Evolutionary conservation across 805 yeast genomes (phyloP), one percentile per base, ranked within the genome.

Genomic region (Brettanomyces nanus): DNA sequence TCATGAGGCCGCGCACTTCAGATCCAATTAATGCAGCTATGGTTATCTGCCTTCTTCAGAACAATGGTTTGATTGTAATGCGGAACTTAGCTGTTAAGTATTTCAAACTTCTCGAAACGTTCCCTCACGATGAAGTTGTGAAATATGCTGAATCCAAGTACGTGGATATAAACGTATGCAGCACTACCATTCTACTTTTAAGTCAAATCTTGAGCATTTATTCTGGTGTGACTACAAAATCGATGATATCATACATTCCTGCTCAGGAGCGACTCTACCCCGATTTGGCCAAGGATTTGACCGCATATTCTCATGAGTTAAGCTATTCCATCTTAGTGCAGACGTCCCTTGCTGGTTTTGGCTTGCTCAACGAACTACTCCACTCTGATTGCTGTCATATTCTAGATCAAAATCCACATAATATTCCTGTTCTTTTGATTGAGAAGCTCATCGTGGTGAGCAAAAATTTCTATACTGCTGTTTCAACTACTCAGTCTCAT

Each of bases 21-120:
- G 61, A 47, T 38, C 52, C 42, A 31, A 45, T 66, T 4, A 65
- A 63, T 26, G 63, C 73, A 0, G 49, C 72, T 0, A 54, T 73
- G 43, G 55, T 62, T 2, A 62, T 77, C 19, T 52, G 69, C n/a
- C 66, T 78, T 32, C 59, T 77, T 39, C 79, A 77, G 47, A 51
- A 60, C 30, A 73, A 70, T 6, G 77, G 78, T 4, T 68, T 68
- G 39, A 48, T 56, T 3, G 47, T 45, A 4, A 49, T 68, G 32
- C 57, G 56, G 29, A 54, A 59, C 4, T 33, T 53, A 7, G 51
- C 55, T 2, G 26, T 46, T 13, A 40, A 43, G 28, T 47, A 59
- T 47, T 32, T 45, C 41, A 22, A 39, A 19, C 4, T 44, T 38
- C 30, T 67, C 48, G 56, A 42, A 22, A 14, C 41, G 17, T 38